Evolutionary conservation across 1,284 basidiomycete species (phyloP).

Genomic region (Coniophora puteana): DNA sequence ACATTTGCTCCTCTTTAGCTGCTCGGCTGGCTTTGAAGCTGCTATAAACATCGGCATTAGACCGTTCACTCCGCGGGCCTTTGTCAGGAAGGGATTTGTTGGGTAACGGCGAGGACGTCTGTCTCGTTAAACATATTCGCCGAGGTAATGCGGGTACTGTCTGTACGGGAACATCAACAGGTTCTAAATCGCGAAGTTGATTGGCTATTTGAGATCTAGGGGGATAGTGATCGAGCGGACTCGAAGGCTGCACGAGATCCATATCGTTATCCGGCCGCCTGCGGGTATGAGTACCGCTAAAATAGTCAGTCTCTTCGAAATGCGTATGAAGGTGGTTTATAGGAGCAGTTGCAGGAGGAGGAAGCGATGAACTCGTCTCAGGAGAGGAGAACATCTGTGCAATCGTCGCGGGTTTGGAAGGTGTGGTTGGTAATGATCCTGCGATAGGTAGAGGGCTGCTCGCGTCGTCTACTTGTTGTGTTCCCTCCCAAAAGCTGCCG

Average conservation of each 20-base stretch:
- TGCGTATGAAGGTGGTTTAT: conserved; percentile 14
- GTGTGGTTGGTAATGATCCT: conserved; percentile 23
- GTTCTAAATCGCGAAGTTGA: conserved; percentile 22
- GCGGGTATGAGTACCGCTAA: conserved; percentile 24
- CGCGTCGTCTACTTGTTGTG: conserved; percentile 40
- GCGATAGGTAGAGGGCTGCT: conserved; percentile 24
- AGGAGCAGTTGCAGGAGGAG: conserved; percentile 16
- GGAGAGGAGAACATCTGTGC: not conserved
- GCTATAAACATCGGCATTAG: conserved; percentile 31
- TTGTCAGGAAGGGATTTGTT: conserved; percentile 36
- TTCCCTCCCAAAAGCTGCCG: conserved; percentile 70
- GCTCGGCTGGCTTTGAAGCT: conserved; percentile 40
- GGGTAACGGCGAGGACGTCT: conserved; percentile 58
- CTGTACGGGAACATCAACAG: conserved; percentile 18
- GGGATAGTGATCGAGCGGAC: too few relatives aligned
- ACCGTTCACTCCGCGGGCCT: conserved; percentile 34
- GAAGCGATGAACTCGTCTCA: conserved; percentile 10
- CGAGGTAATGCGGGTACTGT: conserved; percentile 44
- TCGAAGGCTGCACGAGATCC: too few relatives aligned
- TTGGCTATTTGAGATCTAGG: too few relatives aligned
- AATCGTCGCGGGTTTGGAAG: conserved; percentile 11
- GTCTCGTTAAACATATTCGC: conserved; percentile 52
- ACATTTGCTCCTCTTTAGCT: conserved; percentile 62
- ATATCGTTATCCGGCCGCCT: too few relatives aligned
- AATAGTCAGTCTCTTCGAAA: conserved; percentile 30